Conservation (phyloP, 2,329 filamentous ascomycete species). For the Colletotrichum limetticola region DNA sequence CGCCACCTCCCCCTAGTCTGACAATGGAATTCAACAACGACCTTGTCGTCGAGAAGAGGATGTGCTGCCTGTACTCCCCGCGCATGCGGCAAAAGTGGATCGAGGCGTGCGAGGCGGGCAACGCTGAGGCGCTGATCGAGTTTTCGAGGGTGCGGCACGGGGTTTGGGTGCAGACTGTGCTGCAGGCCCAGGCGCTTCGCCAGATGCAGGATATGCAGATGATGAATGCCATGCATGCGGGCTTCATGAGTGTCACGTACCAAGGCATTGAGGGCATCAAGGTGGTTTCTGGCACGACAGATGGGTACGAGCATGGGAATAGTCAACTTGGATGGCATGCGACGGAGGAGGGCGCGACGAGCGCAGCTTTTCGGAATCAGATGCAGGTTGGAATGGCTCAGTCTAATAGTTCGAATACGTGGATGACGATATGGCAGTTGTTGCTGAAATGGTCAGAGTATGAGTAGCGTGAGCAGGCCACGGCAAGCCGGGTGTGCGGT, state of each 20-base stretch:
- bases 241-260: conserved; percentile 46
- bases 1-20: background rate
- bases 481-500: too few relatives aligned
- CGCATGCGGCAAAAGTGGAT: conserved; percentile 33
- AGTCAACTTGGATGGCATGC: conserved; percentile 48
- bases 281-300: conserved; percentile 40
- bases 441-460: background rate
- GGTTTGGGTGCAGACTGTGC: conserved; percentile 30
- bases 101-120: conserved; percentile 20
- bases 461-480: background rate
- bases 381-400: conserved; percentile 18
- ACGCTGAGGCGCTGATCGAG: background rate
- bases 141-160: conserved; percentile 16
- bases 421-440: background rate
- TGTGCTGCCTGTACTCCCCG: conserved; percentile 36
- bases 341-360: conserved; percentile 46
- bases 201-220: conserved; percentile 35
- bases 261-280: conserved; percentile 44
- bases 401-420: background rate
- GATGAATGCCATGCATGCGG: conserved; percentile 41
- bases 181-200: conserved; percentile 13
- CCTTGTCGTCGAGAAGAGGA: background rate
- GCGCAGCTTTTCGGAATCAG: conserved; percentile 14
- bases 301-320: conserved; percentile 47
- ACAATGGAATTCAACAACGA: conserved; percentile 5